Evolutionary conservation across 148 eudicot species (phyloP), one percentile per base, ranked within the genome.

Genomic region (Camellia granthamiana): DNA sequence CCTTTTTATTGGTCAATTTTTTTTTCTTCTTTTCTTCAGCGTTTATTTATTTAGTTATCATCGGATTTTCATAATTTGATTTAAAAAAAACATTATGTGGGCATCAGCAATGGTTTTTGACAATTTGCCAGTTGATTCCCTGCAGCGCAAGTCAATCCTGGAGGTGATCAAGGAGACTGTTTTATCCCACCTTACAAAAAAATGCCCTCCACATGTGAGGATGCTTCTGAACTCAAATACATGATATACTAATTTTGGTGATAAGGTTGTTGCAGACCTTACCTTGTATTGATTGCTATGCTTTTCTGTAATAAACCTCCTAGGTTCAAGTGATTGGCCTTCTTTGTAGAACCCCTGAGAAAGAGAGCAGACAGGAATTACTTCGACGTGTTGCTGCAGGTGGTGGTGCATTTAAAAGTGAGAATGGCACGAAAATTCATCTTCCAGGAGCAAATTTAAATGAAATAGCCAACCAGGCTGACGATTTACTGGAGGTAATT

Each of bases 391-490:
- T 96, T 66, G 99, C 98, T 67, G 97, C 89, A 51, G 97, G 98
- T 78, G 99, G 98, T 59, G 99, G 99, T 73, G 93, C 87, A 82
- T 96, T 96, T 69, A 81, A 92, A 88, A 83, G 95, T 85, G 83
- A 85, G 82, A 84, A 92, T 79, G 92, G 89, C 74, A 88, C 98
- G 11, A 92, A 96, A 87, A 89, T 96, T 85, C 98, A 96, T 83
- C 97, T 96, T 85, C 99, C 99, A 65, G 97, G 91, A 73, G 91
- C 98, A 74, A 96, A 96, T 84, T 86, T 96, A 42, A 92, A 90
- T 84, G 99, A 95, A 44, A 93, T 96, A 86, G 95, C 98, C 77
- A 93, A 92, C 85, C 99, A 96, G 87, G 99, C 99, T 79, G 99
- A 96, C 84, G 99, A 96, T 82, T 84, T 96, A 71, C 84, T 93